Conservation (phyloP, 495 filamentous ascomycete genomes). For the Aspergillus conjunctus region DNA sequence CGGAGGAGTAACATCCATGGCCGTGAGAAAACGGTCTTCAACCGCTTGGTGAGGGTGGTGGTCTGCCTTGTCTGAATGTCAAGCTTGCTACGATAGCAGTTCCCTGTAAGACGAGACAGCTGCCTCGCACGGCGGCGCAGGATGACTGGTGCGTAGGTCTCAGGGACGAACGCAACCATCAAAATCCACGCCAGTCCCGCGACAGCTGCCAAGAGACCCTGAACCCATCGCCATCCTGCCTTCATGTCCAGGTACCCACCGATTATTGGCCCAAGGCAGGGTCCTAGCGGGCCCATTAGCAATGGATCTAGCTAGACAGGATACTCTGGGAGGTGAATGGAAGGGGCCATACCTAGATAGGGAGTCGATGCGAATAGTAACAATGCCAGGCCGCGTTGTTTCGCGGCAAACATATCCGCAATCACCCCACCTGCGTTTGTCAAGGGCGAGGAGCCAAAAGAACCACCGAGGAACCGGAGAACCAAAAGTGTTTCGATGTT, state of each 20-base stretch:
- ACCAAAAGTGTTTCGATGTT: conserved; percentile 59
- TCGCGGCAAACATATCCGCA: conserved; percentile 65
- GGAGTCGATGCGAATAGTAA: conserved; percentile 61
- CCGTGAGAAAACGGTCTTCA: conserved; percentile 45
- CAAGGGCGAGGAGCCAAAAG: conserved; percentile 66
- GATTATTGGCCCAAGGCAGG: conserved; percentile 54
- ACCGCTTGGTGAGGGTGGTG: conserved; percentile 39
- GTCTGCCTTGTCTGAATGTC: conserved; percentile 41
- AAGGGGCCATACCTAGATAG: conserved; percentile 47
- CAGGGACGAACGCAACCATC: conserved; percentile 49
- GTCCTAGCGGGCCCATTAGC: conserved; percentile 30
- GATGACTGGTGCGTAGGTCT: conserved; percentile 63
- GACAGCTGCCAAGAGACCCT: conserved; percentile 43
- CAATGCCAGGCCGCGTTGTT: conserved; percentile 59
- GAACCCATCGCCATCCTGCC: conserved; percentile 35
- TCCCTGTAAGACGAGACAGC: conserved; percentile 57
- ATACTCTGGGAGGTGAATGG: not conserved
- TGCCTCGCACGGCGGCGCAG: conserved; percentile 52
- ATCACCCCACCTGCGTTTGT: conserved; percentile 69
- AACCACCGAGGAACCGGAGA: conserved; percentile 70
- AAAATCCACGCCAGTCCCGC: conserved; percentile 34
- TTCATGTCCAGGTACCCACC: conserved; percentile 64
- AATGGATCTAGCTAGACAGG: not conserved
- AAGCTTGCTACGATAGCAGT: conserved; percentile 51
- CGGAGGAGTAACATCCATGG: conserved; percentile 60